Evolutionary conservation across 768 basidiomycete genomes (phyloP).

Genomic region (Leccinum broughii): DNA sequence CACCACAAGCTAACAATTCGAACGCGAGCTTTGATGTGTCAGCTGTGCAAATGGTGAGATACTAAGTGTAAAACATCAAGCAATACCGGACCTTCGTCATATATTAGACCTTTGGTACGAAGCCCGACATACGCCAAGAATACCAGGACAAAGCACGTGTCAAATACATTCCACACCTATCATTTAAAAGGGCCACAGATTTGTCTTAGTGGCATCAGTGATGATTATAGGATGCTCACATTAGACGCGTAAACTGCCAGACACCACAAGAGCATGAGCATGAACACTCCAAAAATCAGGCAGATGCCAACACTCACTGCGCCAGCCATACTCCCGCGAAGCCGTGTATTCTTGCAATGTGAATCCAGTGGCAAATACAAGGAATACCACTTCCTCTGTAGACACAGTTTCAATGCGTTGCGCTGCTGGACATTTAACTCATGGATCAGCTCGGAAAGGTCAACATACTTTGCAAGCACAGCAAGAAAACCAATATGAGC

Average conservation of each 20-base stretch:
- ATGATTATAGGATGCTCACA: slow-evolving; percentile 39
- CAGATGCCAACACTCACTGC: slow-evolving; percentile 53
- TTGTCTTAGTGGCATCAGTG: not conserved
- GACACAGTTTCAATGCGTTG: slow-evolving; percentile 53
- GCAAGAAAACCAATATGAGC: slow-evolving; percentile 66
- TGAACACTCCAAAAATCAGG: slow-evolving; percentile 1
- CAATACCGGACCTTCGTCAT: slow-evolving; percentile 46
- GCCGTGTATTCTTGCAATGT: slow-evolving; percentile 86
- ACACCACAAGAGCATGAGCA: slow-evolving; percentile 6
- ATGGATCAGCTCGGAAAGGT: not conserved
- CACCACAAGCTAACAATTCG: slow-evolving; percentile 81
- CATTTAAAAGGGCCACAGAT: slow-evolving; percentile 3
- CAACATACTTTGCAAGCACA: slow-evolving; percentile 71
- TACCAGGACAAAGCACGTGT: slow-evolving; percentile 69
- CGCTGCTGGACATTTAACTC: slow-evolving; percentile 40
- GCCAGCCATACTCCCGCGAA: slow-evolving; percentile 85
- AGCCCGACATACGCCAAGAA: slow-evolving; percentile 68
- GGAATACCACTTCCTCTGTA: slow-evolving; percentile 69
- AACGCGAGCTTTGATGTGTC: slow-evolving; percentile 63
- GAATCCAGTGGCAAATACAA: slow-evolving; percentile 77
- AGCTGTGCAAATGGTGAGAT: slow-evolving; percentile 29
- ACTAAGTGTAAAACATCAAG: not conserved
- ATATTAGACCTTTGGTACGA: slow-evolving; percentile 61
- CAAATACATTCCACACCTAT: slow-evolving; percentile 92
- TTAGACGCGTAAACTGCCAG: slow-evolving; percentile 77